These are phyloP conservation scores for Excoecaria agallocha DNA, from an alignment of 345 rosid genomes.

Conservation along the genomic window DNA sequence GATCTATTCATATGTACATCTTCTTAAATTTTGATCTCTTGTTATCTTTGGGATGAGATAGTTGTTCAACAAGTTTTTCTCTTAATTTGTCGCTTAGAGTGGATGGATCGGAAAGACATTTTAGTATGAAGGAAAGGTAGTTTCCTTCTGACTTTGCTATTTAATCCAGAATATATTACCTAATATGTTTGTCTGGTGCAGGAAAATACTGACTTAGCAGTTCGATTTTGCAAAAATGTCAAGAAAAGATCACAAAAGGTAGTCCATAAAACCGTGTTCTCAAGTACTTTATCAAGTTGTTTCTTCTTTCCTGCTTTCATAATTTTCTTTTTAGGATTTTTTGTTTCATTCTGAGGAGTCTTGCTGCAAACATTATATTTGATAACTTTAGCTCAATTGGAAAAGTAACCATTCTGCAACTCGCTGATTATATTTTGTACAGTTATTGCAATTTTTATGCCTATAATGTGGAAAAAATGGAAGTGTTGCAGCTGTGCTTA, in stretches of 20 bases:
- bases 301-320: not conserved
- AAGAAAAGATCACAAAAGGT: constrained; percentile 82
- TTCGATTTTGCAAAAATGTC: constrained; percentile 91
- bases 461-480: not conserved
- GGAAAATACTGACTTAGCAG: constrained; percentile 61
- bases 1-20: not conserved
- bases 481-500: not conserved
- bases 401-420: not conserved
- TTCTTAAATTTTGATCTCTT: not conserved
- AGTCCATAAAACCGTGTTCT: constrained; percentile 35
- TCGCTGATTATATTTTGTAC: not conserved
- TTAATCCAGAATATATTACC: not conserved
- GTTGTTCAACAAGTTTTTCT: constrained; percentile 32
- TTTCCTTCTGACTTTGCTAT: not conserved
- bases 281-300: constrained; percentile 21
- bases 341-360: not conserved
- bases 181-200: constrained; percentile 18
- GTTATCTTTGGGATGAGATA: not conserved
- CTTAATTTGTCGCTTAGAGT: constrained; percentile 55
- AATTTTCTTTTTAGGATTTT: not conserved
- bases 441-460: not conserved
- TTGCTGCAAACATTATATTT: not conserved
- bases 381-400: not conserved
- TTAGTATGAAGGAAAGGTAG: constrained; percentile 65
- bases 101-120: constrained; percentile 66